Base-by-base conservation (phyloP, 352 stramenopile species). In the Peronospora tabacina region DNA sequence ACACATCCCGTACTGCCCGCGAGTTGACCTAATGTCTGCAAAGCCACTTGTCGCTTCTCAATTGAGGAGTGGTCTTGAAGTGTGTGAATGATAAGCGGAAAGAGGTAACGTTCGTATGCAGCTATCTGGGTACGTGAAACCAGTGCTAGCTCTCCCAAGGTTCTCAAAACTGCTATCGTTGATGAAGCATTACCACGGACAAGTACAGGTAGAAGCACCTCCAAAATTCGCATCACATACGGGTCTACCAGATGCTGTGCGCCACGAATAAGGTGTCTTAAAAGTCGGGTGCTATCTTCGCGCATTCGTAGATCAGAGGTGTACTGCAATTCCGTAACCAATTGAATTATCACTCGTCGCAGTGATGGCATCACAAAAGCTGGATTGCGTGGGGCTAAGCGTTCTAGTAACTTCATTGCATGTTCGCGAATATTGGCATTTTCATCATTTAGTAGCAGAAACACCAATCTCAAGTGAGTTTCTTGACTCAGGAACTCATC, bases 361-460 rank as follows among this genome's bases (percentile, higher is more conserved):
- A 99, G 71, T 5, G 87, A 85, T 7, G 96, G 95, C 44, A 98
- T 87, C 22, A 98, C 92, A 42, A 95, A 90, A 11, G 95, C 94
- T 22, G 97, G 96, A 67, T 99, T 99, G 3, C 89, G 67, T 13
- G 77, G 67, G 13, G 95, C 90, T 8, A 99, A 58, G 0, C 96
- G 77, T 24, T 97, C 95, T 8, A 99, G 65, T 12, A 99, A 66
- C 41, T 88, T 68, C 65, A 99, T 92, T 9, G 92, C 78, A 9
- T 70, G 71, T 49, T 97, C 81, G 35, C 94, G 84, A 32, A 98
- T 97, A 6, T 68, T 60, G 11, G 78, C 68, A 39, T 67, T 70
- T 43, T 93, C 82, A 57, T 99, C 97, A 67, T 98, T 95, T 3
- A 99, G 65, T 8, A 98, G 65, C 15, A 98, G 72, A 50, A 99